A percentile compares a stretch with the other conserved stretches of the same genome.
phyloP scores from a whole-genome alignment of 345 rosid species.

The Moricandia moricandioides region DNA sequence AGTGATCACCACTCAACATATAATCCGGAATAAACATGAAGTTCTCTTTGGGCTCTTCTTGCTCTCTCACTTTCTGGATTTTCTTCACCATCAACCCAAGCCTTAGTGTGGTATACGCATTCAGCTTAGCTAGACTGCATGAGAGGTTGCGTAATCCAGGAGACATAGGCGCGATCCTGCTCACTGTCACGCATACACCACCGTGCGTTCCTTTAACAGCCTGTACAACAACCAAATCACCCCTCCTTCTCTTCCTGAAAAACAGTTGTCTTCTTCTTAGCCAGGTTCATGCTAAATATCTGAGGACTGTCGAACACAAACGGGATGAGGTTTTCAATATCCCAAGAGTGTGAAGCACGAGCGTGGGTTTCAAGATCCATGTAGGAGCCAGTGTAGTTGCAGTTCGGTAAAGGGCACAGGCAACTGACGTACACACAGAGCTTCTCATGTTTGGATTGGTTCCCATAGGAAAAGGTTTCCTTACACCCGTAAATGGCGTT shows the following conservation, averaged over 20 bases:
- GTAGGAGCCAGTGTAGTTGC: slow-evolving; percentile 43
- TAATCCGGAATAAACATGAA: slow-evolving; percentile 8
- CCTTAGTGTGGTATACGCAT: neutral
- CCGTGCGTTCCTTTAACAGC: slow-evolving; percentile 16
- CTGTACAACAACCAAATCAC: slow-evolving; percentile 32
- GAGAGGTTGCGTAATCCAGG: neutral
- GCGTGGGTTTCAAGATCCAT: slow-evolving; percentile 38
- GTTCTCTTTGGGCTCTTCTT: neutral
- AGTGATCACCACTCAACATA: neutral
- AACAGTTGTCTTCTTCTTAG: neutral
- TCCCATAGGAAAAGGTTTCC: slow-evolving; percentile 24
- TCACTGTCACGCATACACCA: slow-evolving; percentile 26
- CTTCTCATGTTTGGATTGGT: slow-evolving; percentile 43
- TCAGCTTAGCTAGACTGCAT: neutral
- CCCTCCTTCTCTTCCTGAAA: slow-evolving; percentile 2
- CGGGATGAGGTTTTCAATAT: neutral
- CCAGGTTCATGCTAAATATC: neutral
- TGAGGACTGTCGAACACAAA: neutral
- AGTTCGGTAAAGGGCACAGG: slow-evolving; percentile 47
- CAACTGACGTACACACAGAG: slow-evolving; percentile 35
- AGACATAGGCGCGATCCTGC: slow-evolving; percentile 12
- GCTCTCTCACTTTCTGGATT: neutral
- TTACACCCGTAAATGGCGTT: slow-evolving; percentile 43
- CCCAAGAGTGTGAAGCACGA: slow-evolving; percentile 31
- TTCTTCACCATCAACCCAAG: slow-evolving; percentile 1